Evolutionary conservation across 139 green algal species (phyloP).

Genomic region (Chlorella sp.): DNA sequence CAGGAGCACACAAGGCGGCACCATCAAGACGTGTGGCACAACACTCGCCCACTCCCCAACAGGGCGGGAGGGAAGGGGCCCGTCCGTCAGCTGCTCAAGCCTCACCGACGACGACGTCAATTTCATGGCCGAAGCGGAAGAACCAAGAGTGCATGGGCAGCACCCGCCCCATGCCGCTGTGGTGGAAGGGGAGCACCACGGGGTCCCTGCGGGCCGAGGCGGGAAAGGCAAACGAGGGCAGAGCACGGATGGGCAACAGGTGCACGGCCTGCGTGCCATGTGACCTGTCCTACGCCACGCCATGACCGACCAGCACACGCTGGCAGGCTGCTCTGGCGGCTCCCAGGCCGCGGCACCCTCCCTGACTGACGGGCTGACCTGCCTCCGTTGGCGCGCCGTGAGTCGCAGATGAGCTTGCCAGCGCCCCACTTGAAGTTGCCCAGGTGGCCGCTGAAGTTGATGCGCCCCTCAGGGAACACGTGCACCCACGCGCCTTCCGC

Average conservation of each 20-base stretch:
- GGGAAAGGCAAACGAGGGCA: too few relatives aligned
- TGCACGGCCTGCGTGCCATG: not conserved
- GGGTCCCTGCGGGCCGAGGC: conserved; percentile 61
- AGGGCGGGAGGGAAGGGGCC: too few relatives aligned
- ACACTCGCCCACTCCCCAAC: too few relatives aligned
- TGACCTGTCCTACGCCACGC: too few relatives aligned
- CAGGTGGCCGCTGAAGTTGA: conserved; percentile 64
- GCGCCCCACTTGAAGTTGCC: conserved; percentile 67
- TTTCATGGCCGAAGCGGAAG: conserved; percentile 36
- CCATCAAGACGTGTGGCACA: too few relatives aligned
- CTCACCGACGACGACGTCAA: conserved; percentile 13
- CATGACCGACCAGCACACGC: too few relatives aligned
- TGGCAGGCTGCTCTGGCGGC: too few relatives aligned
- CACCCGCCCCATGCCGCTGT: conserved; percentile 68
- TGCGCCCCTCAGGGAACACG: conserved; percentile 80
- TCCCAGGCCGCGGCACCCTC: too few relatives aligned
- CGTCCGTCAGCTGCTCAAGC: too few relatives aligned
- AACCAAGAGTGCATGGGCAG: conserved; percentile 48
- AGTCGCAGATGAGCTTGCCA: conserved; percentile 73
- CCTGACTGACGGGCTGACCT: conserved; percentile 30
- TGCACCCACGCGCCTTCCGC: conserved; percentile 75
- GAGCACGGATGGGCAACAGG: too few relatives aligned
- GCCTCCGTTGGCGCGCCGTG: conserved; percentile 14
- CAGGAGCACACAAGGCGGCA: too few relatives aligned
- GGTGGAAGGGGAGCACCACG: conserved; percentile 77